These are phyloP conservation scores for Mortierella antarctica DNA, from an alignment of 192 early-diverging fungal genomes.

Conservation along the genomic window DNA sequence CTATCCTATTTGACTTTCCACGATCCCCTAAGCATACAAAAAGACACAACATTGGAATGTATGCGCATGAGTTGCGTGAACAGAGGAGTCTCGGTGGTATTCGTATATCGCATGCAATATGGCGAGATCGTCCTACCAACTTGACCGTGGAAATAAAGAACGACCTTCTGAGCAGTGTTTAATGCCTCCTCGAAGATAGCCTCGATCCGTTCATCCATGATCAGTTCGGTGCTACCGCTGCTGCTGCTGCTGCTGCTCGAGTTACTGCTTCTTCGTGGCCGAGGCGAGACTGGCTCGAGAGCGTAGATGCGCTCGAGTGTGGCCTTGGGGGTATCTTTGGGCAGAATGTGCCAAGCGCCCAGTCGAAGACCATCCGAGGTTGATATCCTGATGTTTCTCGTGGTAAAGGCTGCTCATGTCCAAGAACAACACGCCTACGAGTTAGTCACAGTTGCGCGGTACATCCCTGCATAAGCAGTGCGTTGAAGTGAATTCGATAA, in stretches of 20 bases:
- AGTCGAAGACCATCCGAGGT: constrained; percentile 34
- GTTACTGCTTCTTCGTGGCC: constrained; percentile 2
- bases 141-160: constrained; percentile 55
- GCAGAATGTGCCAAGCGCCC: constrained; percentile 42
- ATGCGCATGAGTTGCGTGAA: background rate
- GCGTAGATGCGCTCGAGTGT: constrained; percentile 23
- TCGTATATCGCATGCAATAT: background rate
- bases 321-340: background rate
- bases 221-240: background rate
- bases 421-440: background rate
- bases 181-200: constrained; percentile 35
- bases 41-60: background rate
- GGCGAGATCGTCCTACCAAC: constrained; percentile 17
- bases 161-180: constrained; percentile 20
- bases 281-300: constrained; percentile 2
- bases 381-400: constrained; percentile 36
- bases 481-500: background rate
- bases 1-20: constrained; percentile 41
- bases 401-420: constrained; percentile 31
- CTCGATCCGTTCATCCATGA: constrained; percentile 5
- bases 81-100: background rate
- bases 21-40: constrained; percentile 28
- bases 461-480: background rate
- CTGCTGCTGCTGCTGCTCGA: background rate
- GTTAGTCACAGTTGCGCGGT: too few species aligned